These are phyloP conservation scores for Ophiostoma tasmaniense DNA, from an alignment of 2,329 filamentous ascomycete species.

Conservation along the genomic window DNA sequence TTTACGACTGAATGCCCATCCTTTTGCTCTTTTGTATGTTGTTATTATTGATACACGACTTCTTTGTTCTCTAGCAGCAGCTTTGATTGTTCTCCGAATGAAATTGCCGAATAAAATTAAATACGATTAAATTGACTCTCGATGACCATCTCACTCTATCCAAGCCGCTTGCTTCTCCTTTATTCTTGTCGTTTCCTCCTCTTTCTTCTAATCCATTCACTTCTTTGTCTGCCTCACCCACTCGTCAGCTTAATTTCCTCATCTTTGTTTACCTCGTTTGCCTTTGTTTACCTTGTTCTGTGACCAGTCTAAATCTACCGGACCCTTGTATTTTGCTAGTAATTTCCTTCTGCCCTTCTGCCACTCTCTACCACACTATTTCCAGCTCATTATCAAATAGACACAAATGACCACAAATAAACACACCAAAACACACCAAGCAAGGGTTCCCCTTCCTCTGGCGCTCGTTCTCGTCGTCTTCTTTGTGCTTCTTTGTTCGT, in stretches of 20 bases:
- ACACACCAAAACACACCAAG: neutral
- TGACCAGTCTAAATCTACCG: neutral
- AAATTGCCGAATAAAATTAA: neutral
- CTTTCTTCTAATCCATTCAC: neutral
- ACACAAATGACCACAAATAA: neutral
- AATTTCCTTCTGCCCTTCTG: neutral
- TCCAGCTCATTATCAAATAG: neutral
- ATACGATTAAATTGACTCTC: neutral
- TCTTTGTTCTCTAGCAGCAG: neutral
- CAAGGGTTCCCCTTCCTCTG: constrained; percentile 2
- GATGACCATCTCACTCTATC: neutral
- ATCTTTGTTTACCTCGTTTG: neutral
- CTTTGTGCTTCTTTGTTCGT: neutral
- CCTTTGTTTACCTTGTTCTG: neutral
- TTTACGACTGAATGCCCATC: neutral
- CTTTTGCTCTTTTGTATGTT: neutral
- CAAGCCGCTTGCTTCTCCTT: neutral
- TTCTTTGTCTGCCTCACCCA: neutral
- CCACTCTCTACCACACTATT: neutral
- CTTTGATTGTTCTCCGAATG: neutral
- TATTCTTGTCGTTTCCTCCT: neutral
- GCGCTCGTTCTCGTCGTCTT: neutral
- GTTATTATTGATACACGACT: neutral
- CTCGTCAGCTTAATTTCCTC: neutral
- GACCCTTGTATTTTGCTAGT: neutral